Evolutionary conservation across 2,329 filamentous ascomycete species (phyloP).

Genomic region (Drechslera avenae): DNA sequence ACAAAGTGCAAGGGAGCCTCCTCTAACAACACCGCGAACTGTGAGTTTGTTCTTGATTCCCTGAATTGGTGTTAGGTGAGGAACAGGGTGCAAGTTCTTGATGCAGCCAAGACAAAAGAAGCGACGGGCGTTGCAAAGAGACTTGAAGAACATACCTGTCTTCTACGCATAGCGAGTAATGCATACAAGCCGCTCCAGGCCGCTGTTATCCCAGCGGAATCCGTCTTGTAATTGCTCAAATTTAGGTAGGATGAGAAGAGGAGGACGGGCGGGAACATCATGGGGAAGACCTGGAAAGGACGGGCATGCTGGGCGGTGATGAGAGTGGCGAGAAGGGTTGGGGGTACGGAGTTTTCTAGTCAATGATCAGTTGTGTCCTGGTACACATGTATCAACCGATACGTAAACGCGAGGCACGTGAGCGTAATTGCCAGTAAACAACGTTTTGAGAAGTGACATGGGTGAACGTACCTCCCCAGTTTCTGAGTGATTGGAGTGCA

Average conservation of each 20-base stretch:
- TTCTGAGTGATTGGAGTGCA: slow-evolving; percentile 53
- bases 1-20: slow-evolving; percentile 58
- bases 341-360: slow-evolving; percentile 67
- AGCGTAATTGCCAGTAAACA: not conserved
- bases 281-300: slow-evolving; percentile 68
- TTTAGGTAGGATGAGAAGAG: slow-evolving; percentile 71
- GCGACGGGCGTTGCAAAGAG: too few species aligned
- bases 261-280: slow-evolving; percentile 69
- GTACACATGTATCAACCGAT: not conserved
- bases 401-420: slow-evolving; percentile 10
- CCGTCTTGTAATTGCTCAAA: slow-evolving; percentile 65
- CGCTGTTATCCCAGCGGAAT: slow-evolving; percentile 66
- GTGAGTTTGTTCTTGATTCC: slow-evolving; percentile 55
- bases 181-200: slow-evolving; percentile 70
- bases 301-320: slow-evolving; percentile 69
- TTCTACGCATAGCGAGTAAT: slow-evolving; percentile 65
- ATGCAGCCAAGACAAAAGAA: not conserved
- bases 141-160: slow-evolving; percentile 44
- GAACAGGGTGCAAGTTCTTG: not conserved
- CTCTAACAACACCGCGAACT: slow-evolving; percentile 58
- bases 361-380: slow-evolving; percentile 8
- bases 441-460: not conserved
- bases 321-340: slow-evolving; percentile 68
- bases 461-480: slow-evolving; percentile 57
- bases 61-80: slow-evolving; percentile 24